A percentile compares a stretch with the other conserved stretches of the same genome.
phyloP scores from a whole-genome alignment of 192 early-diverging fungal species.

The Helicostylum pulchrum region DNA sequence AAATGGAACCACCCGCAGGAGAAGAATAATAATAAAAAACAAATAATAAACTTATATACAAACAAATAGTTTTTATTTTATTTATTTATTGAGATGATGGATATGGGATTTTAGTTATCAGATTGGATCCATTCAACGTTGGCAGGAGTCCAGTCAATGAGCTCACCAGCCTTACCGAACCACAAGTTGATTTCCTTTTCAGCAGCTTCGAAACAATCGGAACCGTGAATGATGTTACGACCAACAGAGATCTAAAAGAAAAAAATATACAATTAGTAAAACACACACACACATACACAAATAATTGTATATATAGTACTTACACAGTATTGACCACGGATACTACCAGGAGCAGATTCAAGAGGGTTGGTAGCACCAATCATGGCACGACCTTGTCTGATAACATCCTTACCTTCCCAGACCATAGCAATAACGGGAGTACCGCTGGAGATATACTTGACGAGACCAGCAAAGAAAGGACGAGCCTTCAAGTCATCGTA shows the following conservation, averaged over 20 bases:
- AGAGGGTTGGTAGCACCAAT: constrained; percentile 93
- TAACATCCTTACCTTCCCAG: constrained; percentile 85
- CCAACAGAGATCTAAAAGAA: constrained; percentile 51
- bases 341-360: constrained; percentile 81
- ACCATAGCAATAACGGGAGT: constrained; percentile 82
- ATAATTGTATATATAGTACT: no score
- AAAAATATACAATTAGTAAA: no score
- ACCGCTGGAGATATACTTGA: constrained; percentile 91
- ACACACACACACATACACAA: no score
- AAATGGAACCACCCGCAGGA: constrained; percentile 5
- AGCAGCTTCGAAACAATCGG: constrained; percentile 81
- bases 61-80: neutral
- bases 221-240: constrained; percentile 86
- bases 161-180: constrained; percentile 63
- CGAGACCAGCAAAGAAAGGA: constrained; percentile 88
- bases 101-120: constrained; percentile 60
- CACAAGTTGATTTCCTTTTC: constrained; percentile 76
- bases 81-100: neutral
- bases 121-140: constrained; percentile 68
- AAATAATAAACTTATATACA: neutral
- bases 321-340: constrained; percentile 81
- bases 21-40: neutral
- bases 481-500: constrained; percentile 80
- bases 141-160: constrained; percentile 59
- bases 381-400: constrained; percentile 83